Evolutionary conservation across 768 basidiomycete species (phyloP).

Genomic region (Mycena venus): DNA sequence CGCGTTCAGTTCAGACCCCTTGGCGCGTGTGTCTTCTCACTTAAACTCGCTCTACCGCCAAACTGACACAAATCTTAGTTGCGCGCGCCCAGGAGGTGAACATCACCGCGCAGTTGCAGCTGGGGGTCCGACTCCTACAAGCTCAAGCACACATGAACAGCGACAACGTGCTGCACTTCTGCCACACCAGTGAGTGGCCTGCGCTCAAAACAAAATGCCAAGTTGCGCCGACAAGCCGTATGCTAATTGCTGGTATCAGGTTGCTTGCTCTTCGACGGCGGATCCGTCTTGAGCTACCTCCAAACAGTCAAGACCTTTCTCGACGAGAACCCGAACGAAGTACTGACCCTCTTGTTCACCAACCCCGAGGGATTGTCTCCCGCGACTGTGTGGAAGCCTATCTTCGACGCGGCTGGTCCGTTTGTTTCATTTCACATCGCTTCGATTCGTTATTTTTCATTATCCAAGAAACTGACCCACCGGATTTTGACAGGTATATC

Average conservation of each 20-base stretch:
- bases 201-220: neutral
- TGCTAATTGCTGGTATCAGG: conserved; percentile 37
- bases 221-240: neutral
- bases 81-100: conserved; percentile 65
- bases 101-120: conserved; percentile 60
- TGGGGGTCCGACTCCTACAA: conserved; percentile 72
- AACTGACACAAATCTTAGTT: conserved; percentile 31
- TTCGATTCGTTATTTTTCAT: too few relatives aligned
- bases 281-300: conserved; percentile 63
- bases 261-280: conserved; percentile 69
- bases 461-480: neutral
- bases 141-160: conserved; percentile 66
- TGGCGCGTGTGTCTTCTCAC: conserved; percentile 53
- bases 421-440: neutral
- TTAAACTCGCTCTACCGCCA: conserved; percentile 19
- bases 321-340: conserved; percentile 73
- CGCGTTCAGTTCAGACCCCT: conserved; percentile 61
- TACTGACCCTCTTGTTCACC: conserved; percentile 75
- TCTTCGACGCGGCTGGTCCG: conserved; percentile 63
- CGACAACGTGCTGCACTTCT: conserved; percentile 69
- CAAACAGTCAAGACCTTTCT: conserved; percentile 67
- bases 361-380: conserved; percentile 72
- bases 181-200: conserved; percentile 72
- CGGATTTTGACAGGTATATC: conserved; percentile 50
- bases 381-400: conserved; percentile 62